Conservation (phyloP, 2,329 filamentous ascomycete species). For the Triangularia verruculosa region DNA sequence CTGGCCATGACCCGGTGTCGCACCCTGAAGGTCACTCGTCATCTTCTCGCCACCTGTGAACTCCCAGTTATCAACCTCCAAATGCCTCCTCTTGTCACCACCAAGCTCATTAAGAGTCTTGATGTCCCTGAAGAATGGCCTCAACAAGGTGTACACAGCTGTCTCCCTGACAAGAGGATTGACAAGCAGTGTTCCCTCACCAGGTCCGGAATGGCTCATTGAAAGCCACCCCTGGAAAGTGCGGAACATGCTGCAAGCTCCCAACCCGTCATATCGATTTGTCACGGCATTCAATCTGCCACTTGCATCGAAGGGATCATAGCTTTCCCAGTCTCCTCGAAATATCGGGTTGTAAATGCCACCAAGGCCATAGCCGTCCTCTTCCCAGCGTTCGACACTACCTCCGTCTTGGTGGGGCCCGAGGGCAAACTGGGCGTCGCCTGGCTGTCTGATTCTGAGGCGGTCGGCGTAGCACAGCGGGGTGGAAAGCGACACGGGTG, state of each 20-base stretch:
- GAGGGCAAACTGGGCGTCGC: constrained; percentile 67
- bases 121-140: constrained; percentile 73
- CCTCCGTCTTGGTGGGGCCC: constrained; percentile 74
- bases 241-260: constrained; percentile 79
- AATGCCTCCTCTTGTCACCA: constrained; percentile 29
- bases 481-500: constrained; percentile 33
- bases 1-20: constrained; percentile 64
- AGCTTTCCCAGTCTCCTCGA: constrained; percentile 72
- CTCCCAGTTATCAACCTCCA: constrained; percentile 42
- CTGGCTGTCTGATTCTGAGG: constrained; percentile 67
- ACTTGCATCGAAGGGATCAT: constrained; percentile 78
- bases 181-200: constrained; percentile 77
- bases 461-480: constrained; percentile 69
- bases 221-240: constrained; percentile 89
- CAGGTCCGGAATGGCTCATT: constrained; percentile 69
- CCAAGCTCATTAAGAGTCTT: constrained; percentile 33
- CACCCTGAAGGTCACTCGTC: constrained; percentile 57
- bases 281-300: constrained; percentile 64
- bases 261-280: constrained; percentile 77
- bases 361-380: constrained; percentile 61
- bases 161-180: constrained; percentile 74
- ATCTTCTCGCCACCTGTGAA: constrained; percentile 28
- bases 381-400: constrained; percentile 73
- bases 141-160: constrained; percentile 75
- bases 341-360: constrained; percentile 72